Percentiles rank a stretch among this genome's conserved stretches.
These are phyloP conservation scores for Pseudogymnoascus sp. DNA, from an alignment of 2,329 filamentous ascomycete genomes.

Conservation along the genomic window DNA sequence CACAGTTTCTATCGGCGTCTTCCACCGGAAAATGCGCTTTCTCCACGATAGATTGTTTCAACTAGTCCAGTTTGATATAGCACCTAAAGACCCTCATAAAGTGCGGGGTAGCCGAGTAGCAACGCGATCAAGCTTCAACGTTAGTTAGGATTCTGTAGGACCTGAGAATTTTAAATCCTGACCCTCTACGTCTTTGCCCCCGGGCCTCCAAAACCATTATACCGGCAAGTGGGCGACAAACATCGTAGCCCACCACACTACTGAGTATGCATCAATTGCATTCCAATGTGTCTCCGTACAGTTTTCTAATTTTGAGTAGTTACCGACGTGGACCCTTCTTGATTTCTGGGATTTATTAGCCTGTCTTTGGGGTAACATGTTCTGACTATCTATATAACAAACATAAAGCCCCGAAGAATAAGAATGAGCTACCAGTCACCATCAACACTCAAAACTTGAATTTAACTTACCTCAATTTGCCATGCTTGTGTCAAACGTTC, in stretches of 20 bases:
- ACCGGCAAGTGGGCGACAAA: background rate
- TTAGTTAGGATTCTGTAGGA: background rate
- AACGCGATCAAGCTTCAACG: background rate
- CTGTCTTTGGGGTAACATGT: background rate
- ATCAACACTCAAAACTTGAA: background rate
- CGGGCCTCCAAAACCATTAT: background rate
- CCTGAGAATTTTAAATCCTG: no score
- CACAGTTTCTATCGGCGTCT: background rate
- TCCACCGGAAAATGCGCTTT: background rate
- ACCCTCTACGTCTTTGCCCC: background rate
- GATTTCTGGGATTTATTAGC: background rate
- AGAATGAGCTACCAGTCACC: background rate
- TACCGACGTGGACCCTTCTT: background rate
- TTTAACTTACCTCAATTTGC: background rate
- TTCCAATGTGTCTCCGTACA: background rate
- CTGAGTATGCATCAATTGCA: no score
- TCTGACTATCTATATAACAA: background rate
- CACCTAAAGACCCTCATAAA: background rate
- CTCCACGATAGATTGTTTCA: background rate
- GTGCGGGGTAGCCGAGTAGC: background rate
- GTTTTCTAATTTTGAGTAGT: background rate
- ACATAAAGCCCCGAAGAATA: background rate
- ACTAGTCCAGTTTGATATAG: background rate
- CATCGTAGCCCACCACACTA: no score
- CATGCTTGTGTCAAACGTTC: background rate